Evolutionary conservation across 2,329 filamentous ascomycete species (phyloP).

Genomic region (Aspergillus felis): DNA sequence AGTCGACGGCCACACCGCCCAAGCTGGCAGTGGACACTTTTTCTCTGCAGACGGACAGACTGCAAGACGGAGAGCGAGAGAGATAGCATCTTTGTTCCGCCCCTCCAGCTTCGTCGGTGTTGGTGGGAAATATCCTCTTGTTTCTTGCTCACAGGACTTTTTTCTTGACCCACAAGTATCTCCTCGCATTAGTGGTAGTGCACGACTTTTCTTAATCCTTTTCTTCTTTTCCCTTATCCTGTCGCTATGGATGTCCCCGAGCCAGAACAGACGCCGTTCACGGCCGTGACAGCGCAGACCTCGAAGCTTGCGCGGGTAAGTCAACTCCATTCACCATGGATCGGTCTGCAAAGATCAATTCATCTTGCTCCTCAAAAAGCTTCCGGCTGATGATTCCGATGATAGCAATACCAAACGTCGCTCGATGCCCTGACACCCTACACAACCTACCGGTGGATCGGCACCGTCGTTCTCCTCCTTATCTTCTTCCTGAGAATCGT

Average conservation of each 20-base stretch:
- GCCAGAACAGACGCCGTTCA: constrained; percentile 87
- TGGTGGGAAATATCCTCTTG: neutral
- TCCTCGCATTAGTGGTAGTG: neutral
- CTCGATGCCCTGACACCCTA: constrained; percentile 92
- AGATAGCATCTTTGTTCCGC: neutral
- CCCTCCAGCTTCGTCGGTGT: neutral
- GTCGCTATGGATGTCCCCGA: constrained; percentile 75
- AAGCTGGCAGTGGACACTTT: constrained; percentile 32
- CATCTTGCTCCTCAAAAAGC: neutral
- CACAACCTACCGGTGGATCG: constrained; percentile 83
- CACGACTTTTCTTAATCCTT: neutral
- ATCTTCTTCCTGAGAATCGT: constrained; percentile 88
- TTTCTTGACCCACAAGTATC: neutral
- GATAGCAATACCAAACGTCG: constrained; percentile 85
- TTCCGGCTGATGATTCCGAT: neutral
- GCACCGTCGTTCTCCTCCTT: constrained; percentile 70
- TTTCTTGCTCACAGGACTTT: neutral
- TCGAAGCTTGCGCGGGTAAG: constrained; percentile 43
- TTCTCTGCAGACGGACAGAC: constrained; percentile 14
- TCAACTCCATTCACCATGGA: constrained; percentile 3
- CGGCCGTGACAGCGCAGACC: constrained; percentile 81
- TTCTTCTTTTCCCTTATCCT: constrained; percentile 1
- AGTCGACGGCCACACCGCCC: constrained; percentile 13
- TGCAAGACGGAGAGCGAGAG: neutral
- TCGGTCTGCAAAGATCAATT: neutral